These are phyloP conservation scores for Hypomontagnella monticulosa DNA, from an alignment of 495 filamentous ascomycete species.

Conservation along the genomic window DNA sequence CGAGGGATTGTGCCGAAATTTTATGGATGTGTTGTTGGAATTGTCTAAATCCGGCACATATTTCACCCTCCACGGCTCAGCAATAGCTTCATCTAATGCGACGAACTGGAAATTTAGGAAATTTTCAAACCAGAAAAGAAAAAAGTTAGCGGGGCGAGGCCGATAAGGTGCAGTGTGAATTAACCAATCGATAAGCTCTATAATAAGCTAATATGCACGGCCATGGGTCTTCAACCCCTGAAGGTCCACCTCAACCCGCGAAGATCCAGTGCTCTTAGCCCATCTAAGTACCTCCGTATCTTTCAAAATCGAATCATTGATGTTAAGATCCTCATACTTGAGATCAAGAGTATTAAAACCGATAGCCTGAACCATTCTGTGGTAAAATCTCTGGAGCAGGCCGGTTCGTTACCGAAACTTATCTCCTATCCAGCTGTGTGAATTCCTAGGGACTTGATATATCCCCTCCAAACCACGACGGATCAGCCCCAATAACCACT, in stretches of 20 bases:
- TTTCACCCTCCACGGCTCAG: neutral
- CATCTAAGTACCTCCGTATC: conserved; percentile 16
- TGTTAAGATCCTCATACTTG: no score
- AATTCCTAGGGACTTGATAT: no score
- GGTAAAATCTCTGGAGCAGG: neutral
- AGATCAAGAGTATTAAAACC: neutral
- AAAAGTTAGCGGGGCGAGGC: conserved; percentile 47
- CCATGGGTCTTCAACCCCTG: conserved; percentile 8
- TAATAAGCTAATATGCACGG: conserved; percentile 9
- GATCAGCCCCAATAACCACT: no score
- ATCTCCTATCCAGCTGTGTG: no score
- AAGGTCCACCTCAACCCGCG: neutral
- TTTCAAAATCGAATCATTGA: neutral
- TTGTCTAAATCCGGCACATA: neutral
- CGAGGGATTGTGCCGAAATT: neutral
- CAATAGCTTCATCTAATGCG: conserved; percentile 8
- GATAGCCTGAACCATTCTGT: neutral
- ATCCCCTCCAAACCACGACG: no score
- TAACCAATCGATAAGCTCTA: conserved; percentile 22
- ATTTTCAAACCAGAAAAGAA: conserved; percentile 17
- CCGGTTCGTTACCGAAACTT: neutral
- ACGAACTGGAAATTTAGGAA: conserved; percentile 36
- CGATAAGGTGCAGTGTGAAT: neutral
- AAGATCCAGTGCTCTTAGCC: conserved; percentile 1
- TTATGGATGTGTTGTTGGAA: neutral